phyloP scores from a whole-genome alignment of 805 yeast genomes.

The Kodamaea hsintzibuensis region DNA sequence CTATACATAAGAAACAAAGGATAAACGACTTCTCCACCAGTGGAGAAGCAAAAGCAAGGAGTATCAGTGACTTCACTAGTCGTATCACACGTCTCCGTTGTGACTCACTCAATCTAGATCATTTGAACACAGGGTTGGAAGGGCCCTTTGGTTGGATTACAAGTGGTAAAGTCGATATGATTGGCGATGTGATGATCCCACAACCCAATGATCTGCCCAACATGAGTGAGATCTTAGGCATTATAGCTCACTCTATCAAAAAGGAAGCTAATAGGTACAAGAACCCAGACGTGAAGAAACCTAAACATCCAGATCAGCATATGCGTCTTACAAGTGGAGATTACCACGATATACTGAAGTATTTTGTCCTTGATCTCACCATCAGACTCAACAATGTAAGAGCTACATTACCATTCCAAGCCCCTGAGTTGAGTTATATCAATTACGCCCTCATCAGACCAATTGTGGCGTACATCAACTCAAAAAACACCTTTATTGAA shows the following conservation, averaged over 20 bases:
- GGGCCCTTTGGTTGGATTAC: conserved; percentile 99
- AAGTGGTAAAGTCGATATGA: conserved; percentile 87
- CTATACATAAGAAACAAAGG: conserved; percentile 78
- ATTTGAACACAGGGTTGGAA: conserved; percentile 81
- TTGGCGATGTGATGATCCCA: conserved; percentile 87
- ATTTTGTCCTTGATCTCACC: conserved; percentile 76
- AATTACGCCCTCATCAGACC: conserved; percentile 93
- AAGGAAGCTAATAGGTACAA: conserved; percentile 49
- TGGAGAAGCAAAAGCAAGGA: conserved; percentile 9
- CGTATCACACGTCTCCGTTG: conserved; percentile 77
- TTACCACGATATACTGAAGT: conserved; percentile 44
- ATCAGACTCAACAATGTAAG: conserved; percentile 81
- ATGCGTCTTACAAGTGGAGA: conserved; percentile 28
- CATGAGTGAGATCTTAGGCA: conserved; percentile 48
- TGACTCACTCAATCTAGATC: conserved; percentile 84
- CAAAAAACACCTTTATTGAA: conserved; percentile 86
- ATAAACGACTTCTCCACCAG: conserved; percentile 44
- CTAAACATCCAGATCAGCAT: conserved; percentile 30
- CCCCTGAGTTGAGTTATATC: conserved; percentile 85
- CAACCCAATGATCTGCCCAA: conserved; percentile 54
- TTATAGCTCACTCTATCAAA: conserved; percentile 47
- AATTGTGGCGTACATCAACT: conserved; percentile 92
- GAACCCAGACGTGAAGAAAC: conserved; percentile 31
- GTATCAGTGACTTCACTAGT: conserved; percentile 11
- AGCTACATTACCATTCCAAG: conserved; percentile 85